These are phyloP conservation scores for Massariosphaeria phaeospora DNA, from an alignment of 495 filamentous ascomycete species.

Conservation along the genomic window DNA sequence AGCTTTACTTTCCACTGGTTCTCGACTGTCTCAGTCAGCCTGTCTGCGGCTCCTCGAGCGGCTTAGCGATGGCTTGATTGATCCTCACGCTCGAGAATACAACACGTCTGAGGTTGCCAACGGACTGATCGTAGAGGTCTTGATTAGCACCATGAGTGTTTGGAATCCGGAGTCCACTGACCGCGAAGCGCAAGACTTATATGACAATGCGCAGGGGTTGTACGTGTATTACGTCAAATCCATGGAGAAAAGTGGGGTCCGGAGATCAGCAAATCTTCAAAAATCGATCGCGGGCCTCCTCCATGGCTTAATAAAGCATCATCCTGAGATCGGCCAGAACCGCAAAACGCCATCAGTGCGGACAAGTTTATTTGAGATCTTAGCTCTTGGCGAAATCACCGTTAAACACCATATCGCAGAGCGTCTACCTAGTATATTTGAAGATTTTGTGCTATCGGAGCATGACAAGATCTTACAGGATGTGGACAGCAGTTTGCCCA, in stretches of 20 bases:
- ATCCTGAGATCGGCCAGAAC: constrained; percentile 56
- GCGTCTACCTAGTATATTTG: constrained; percentile 68
- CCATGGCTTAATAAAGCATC: constrained; percentile 58
- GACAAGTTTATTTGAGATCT: constrained; percentile 67
- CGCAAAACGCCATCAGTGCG: constrained; percentile 60
- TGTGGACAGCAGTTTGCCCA: constrained; percentile 66
- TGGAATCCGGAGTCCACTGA: constrained; percentile 57
- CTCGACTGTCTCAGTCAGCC: not conserved
- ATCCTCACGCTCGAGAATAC: constrained; percentile 40
- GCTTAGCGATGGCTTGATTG: constrained; percentile 57
- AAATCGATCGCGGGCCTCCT: constrained; percentile 62
- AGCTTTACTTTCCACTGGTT: constrained; percentile 7
- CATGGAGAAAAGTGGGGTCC: constrained; percentile 54
- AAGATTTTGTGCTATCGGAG: constrained; percentile 66
- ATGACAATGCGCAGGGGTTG: constrained; percentile 61
- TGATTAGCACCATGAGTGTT: constrained; percentile 58
- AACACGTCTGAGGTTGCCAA: constrained; percentile 74
- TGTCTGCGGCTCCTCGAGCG: constrained; percentile 45
- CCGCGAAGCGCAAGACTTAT: constrained; percentile 40
- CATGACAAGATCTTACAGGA: constrained; percentile 81
- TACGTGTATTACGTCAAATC: constrained; percentile 72
- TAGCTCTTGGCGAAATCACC: constrained; percentile 59
- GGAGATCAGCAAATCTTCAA: constrained; percentile 61
- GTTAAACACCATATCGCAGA: constrained; percentile 72
- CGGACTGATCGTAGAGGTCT: constrained; percentile 61